Percentiles rank a stretch among this genome's conserved stretches.
phyloP scores from a whole-genome alignment of 495 filamentous ascomycete species.

The Penicillium subrubescens region DNA sequence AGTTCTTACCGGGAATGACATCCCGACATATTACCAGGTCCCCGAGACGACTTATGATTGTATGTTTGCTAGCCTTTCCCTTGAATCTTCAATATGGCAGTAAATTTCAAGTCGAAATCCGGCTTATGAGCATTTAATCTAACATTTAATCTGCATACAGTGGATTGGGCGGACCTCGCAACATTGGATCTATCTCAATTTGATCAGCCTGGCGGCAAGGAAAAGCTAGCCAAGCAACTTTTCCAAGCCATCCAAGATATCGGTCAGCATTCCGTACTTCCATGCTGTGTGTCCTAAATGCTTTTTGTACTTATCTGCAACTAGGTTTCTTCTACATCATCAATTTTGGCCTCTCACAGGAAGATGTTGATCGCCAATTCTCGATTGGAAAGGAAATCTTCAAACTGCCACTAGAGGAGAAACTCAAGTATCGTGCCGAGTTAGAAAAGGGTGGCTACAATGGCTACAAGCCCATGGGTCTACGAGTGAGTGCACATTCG shows the following conservation, averaged over 20 bases:
- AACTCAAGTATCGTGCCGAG: constrained; percentile 47
- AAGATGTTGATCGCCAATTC: constrained; percentile 55
- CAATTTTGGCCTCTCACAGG: constrained; percentile 51
- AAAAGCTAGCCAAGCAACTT: constrained; percentile 51
- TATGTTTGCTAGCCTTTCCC: constrained; percentile 14
- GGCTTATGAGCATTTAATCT: neutral
- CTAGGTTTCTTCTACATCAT: constrained; percentile 53
- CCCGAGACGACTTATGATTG: constrained; percentile 41
- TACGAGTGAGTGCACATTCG: neutral
- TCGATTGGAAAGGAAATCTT: constrained; percentile 51
- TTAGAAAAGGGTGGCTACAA: constrained; percentile 51
- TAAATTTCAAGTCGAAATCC: too few species aligned
- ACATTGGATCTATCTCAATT: constrained; percentile 54
- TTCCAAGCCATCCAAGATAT: constrained; percentile 40
- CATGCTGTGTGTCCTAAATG: neutral
- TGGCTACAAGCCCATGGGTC: constrained; percentile 30
- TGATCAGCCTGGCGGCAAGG: constrained; percentile 51
- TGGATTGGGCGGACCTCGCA: constrained; percentile 54
- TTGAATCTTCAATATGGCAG: neutral
- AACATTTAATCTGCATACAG: neutral
- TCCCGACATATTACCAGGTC: constrained; percentile 39
- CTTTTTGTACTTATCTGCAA: neutral
- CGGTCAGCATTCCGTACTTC: neutral
- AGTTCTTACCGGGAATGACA: constrained; percentile 14
- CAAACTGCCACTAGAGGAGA: constrained; percentile 52